Evolutionary conservation across 2,329 filamentous ascomycete genomes (phyloP).

Genomic region (Paramyrothecium sp.): DNA sequence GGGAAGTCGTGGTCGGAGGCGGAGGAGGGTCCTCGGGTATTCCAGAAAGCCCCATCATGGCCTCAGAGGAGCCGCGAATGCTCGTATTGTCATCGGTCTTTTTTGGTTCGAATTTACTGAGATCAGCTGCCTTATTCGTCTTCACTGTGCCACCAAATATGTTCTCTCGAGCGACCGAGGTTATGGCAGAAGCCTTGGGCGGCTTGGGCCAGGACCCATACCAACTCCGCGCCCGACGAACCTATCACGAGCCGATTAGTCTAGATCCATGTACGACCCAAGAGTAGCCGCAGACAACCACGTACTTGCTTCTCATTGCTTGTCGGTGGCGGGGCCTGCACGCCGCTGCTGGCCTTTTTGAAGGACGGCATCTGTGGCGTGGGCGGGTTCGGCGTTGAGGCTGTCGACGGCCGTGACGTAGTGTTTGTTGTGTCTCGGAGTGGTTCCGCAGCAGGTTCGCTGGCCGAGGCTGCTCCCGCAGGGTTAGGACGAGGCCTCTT

Average conservation of each 20-base stretch:
- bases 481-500: slow-evolving; percentile 30
- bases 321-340: background rate
- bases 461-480: slow-evolving; percentile 7
- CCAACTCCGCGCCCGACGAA: slow-evolving; percentile 57
- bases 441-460: background rate
- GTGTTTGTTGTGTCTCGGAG: slow-evolving; percentile 11
- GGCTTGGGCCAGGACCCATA: slow-evolving; percentile 60
- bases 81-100: slow-evolving; percentile 31
- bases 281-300: background rate
- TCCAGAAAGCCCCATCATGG: slow-evolving; percentile 18
- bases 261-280: background rate
- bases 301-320: slow-evolving; percentile 12
- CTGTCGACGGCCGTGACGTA: slow-evolving; percentile 20
- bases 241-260: slow-evolving; percentile 26
- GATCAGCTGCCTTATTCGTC: slow-evolving; percentile 43
- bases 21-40: slow-evolving; percentile 16
- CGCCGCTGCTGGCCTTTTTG: slow-evolving; percentile 10
- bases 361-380: slow-evolving; percentile 10
- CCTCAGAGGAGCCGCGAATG: slow-evolving; percentile 21
- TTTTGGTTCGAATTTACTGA: slow-evolving; percentile 49
- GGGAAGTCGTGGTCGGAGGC: background rate
- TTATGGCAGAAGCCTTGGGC: slow-evolving; percentile 57
- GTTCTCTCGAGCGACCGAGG: slow-evolving; percentile 58
- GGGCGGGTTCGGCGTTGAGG: background rate
- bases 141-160: slow-evolving; percentile 56